Evolutionary conservation across 139 green algal genomes (phyloP), one percentile per base, ranked within the genome.

Genomic region (Haematococcus sp.): DNA sequence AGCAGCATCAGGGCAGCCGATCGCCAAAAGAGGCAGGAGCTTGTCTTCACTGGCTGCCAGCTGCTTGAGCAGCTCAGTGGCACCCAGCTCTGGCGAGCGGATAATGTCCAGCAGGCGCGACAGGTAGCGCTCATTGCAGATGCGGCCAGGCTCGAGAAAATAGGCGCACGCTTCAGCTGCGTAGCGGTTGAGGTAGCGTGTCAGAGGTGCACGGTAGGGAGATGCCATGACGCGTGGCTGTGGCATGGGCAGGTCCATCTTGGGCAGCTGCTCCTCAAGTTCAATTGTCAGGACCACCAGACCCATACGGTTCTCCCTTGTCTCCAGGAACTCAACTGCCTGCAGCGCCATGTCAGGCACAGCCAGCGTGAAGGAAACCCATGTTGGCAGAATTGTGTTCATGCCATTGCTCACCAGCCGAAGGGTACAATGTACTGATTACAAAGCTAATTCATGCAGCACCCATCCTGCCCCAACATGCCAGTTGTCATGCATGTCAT

Each of bases 241-340:
- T 0, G 83, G 83, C 9, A 74, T 55, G 32, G 44, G 66, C 1
- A 49, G 25, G 5, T 17, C 19, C 70, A 86, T 61, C 0, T 35
- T 33, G 3, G 58, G 30, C 54, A 99, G 86, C 31, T 84, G 82
- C 25, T 86, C 78, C 78, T 99, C 96, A 59, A 99, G 81, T 81
- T 95, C 82, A 34, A 98, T 98, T 7, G 88, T 95, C 56, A 98
- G 77, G 60, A 95, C 87, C 19, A 99, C 94, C 34, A 99, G 81
- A 0, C 93, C 92, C 3, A 81, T 63, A 19, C 33, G 52, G 32
- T 28, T 55, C 31, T 28, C 63, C 32, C 34, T 78, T 1, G 88
- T 90, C 76, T 98, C 91, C 66, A 99, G 78, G 71, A 99, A 98
- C 58, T 91, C 92, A 16, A 78, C 77, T 9, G 92, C 91, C 63